Evolutionary conservation across 2,329 filamentous ascomycete species (phyloP), one percentile per base, ranked within the genome.

Genomic region (Fusarium piperis): DNA sequence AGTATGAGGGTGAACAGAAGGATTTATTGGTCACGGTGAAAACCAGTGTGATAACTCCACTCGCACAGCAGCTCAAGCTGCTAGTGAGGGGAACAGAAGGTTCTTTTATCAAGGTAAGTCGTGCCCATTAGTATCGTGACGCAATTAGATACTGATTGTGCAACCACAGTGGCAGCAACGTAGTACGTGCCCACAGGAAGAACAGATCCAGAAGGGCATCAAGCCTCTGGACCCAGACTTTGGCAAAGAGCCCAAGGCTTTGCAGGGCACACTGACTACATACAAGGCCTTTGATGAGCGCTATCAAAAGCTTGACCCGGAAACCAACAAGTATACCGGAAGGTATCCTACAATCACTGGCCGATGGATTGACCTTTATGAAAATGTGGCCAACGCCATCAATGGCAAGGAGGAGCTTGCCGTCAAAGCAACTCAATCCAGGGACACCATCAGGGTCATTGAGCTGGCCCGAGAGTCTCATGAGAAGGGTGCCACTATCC

Each of bases 161-260:
- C 44, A 71, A 55, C 20, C 20, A 11, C 89, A 30, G 90, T 88
- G 6, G 89, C 90, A 85, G 56, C 75, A 77, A 32, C 78, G 76
- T 36, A 75, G 70, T 3, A 81, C 78, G 15, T 81, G 81, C 59
- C 81, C 82, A 6, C 73, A 73, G n/a, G 74, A 76, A 16, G 74
- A 76, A 11, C 64, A 74, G 3, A 74, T 73, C 12, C 62, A 52
- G 2, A 52, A 65, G 3, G 73, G 67, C 4, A 53, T 64, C 2
- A 65, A 62, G 3, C 70, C 74, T 0, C 51, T 68, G 1, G 73
- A 76, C 10, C 30, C 67, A 18, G 57, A 51, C 1, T 76, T 76
- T 8, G 74, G 73, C 4, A 36, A 62, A 2, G 74, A 76, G 33
- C 30, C 64, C 0, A 70, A 79, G 74, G 16, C 41, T 10, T 10